A percentile compares a stretch with the other conserved stretches of the same genome.
Conservation (phyloP, 768 basidiomycete species). For the Pleurotus tuoliensis region DNA sequence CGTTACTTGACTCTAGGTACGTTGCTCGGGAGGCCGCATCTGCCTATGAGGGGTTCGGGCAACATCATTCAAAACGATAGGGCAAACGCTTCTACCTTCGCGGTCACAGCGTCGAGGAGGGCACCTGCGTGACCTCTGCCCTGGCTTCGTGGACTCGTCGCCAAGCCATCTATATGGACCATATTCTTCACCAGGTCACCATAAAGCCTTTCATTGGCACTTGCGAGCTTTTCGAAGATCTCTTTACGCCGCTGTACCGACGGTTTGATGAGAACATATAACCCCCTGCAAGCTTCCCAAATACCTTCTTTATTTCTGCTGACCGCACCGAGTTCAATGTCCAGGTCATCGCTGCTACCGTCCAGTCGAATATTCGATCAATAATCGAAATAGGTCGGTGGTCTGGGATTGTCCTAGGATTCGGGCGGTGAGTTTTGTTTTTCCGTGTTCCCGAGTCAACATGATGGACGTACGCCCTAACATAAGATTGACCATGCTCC, state of each 20-base stretch:
- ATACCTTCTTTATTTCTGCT: not conserved
- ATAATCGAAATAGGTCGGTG: not conserved
- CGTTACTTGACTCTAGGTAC: slow-evolving; percentile 26
- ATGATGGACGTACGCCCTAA: not conserved
- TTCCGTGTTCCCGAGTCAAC: not conserved
- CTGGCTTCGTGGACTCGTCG: slow-evolving; percentile 23
- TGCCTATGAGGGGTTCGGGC: slow-evolving; percentile 16
- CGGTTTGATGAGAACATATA: not conserved
- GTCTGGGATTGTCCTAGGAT: not conserved
- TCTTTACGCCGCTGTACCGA: slow-evolving; percentile 16
- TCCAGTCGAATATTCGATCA: not conserved
- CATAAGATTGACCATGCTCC: not conserved
- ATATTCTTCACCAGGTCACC: slow-evolving; percentile 24
- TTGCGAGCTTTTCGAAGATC: slow-evolving; percentile 16
- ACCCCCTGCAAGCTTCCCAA: not conserved
- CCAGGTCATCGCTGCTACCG: not conserved
- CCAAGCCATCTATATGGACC: slow-evolving; percentile 25
- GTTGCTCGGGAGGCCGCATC: slow-evolving; percentile 21
- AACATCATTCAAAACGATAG: not conserved
- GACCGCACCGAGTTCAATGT: not conserved
- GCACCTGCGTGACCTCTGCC: slow-evolving; percentile 27
- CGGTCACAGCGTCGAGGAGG: slow-evolving; percentile 22
- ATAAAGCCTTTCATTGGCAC: slow-evolving; percentile 17
- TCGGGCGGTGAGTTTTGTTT: not conserved
- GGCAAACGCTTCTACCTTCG: slow-evolving; percentile 14